Evolutionary conservation across 768 basidiomycete genomes (phyloP).

Genomic region (Leccinellum rugosiceps): DNA sequence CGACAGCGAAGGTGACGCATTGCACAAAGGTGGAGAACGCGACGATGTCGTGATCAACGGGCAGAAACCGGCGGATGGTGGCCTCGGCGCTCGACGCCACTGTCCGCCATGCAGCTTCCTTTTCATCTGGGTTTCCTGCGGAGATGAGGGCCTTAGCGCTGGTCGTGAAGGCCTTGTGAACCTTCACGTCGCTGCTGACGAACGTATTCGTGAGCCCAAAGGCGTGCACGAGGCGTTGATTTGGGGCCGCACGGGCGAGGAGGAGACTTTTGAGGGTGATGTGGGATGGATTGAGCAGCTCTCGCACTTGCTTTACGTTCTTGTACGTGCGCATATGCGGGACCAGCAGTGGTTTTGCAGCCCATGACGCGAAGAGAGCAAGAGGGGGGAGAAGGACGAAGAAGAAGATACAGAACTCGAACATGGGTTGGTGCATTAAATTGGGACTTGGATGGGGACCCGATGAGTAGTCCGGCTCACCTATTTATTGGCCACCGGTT

Average conservation of each 20-base stretch:
- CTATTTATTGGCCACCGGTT: slow-evolving; percentile 9
- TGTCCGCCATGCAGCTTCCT: slow-evolving; percentile 10
- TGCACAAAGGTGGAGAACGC: slow-evolving; percentile 42
- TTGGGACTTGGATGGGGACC: background rate
- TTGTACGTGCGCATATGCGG: slow-evolving; percentile 13
- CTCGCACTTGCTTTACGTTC: background rate
- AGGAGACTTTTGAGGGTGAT: slow-evolving; percentile 14
- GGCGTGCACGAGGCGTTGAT: slow-evolving; percentile 24
- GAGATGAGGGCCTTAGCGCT: slow-evolving; percentile 22
- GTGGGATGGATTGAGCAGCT: slow-evolving; percentile 16
- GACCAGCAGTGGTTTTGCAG: background rate
- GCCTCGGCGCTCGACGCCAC: slow-evolving; percentile 16
- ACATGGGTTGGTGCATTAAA: slow-evolving; percentile 6
- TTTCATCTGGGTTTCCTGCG: background rate
- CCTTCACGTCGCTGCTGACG: slow-evolving; percentile 36
- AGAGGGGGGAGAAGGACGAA: background rate
- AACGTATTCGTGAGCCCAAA: slow-evolving; percentile 47
- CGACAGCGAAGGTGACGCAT: slow-evolving; percentile 38
- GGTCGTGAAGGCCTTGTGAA: slow-evolving; percentile 29
- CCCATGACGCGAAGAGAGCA: background rate
- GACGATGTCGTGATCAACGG: background rate
- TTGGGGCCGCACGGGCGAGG: slow-evolving; percentile 17
- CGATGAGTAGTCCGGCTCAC: background rate
- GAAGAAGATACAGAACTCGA: background rate
- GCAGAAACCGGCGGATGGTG: slow-evolving; percentile 13